Evolutionary conservation across 2,329 filamentous ascomycete species (phyloP).

Genomic region (Fusarium newnesense): DNA sequence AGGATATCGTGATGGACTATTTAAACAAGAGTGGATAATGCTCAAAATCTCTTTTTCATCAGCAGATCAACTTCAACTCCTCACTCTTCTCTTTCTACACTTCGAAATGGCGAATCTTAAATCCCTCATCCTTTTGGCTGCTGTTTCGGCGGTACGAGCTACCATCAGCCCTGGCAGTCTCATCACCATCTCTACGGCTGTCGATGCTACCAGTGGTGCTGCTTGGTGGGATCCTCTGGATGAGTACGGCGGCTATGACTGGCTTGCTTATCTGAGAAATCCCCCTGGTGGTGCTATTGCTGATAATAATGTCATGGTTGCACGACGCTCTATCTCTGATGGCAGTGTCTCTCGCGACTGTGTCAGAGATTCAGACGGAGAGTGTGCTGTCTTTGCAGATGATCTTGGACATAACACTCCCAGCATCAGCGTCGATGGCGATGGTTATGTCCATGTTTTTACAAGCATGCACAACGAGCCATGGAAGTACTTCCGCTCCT

Average conservation of each 20-base stretch:
- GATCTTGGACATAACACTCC: slow-evolving; percentile 39
- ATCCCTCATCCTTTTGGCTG: background rate
- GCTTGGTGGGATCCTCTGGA: slow-evolving; percentile 44
- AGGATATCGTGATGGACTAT: background rate
- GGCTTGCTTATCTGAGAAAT: slow-evolving; percentile 40
- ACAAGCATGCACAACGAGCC: slow-evolving; percentile 44
- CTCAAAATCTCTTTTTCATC: background rate
- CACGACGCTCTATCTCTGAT: slow-evolving; percentile 27
- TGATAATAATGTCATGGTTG: slow-evolving; percentile 44
- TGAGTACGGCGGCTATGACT: slow-evolving; percentile 39
- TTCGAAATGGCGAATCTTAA: background rate
- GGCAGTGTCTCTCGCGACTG: slow-evolving; percentile 39
- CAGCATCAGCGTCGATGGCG: slow-evolving; percentile 21
- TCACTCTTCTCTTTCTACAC: background rate
- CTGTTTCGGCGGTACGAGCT: background rate
- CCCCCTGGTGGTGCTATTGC: slow-evolving; percentile 31
- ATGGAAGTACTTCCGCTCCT: slow-evolving; percentile 42
- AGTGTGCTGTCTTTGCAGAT: slow-evolving; percentile 39
- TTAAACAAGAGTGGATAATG: slow-evolving; percentile 4
- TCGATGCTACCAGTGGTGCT: slow-evolving; percentile 39
- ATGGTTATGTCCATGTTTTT: slow-evolving; percentile 44
- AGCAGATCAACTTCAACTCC: background rate
- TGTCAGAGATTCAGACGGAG: slow-evolving; percentile 23
- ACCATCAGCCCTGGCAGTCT: background rate
- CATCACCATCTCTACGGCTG: slow-evolving; percentile 12